Conservation (phyloP, 306 rosid species). For the Datisca glomerata region DNA sequence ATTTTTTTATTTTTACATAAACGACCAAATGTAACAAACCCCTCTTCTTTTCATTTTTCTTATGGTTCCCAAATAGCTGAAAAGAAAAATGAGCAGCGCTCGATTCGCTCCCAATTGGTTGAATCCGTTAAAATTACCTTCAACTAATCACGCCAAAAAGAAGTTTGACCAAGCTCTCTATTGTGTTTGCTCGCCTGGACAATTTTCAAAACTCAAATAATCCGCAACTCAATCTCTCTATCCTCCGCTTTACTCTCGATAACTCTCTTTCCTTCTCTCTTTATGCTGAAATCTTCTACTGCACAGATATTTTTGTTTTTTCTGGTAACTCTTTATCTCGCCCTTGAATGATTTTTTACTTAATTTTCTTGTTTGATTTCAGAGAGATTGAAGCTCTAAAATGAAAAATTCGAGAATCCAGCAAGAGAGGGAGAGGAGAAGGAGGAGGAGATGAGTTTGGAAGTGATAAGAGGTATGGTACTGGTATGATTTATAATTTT, state of each 20-base stretch:
- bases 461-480: too few relatives aligned
- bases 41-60: constrained; percentile 8
- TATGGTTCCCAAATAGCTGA: constrained; percentile 2
- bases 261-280: constrained; percentile 9
- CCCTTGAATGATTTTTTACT: too few relatives aligned
- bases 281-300: not conserved
- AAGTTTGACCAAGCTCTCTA: constrained; percentile 9
- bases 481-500: too few relatives aligned
- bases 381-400: too few relatives aligned
- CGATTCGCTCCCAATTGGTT: constrained; percentile 18
- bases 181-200: constrained; percentile 37
- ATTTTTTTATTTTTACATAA: too few relatives aligned
- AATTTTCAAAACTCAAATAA: constrained; percentile 31
- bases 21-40: too few relatives aligned
- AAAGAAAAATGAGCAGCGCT: constrained; percentile 23
- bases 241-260: constrained; percentile 90
- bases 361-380: too few relatives aligned
- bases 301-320: too few relatives aligned
- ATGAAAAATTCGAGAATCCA: too few relatives aligned
- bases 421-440: too few relatives aligned
- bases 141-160: constrained; percentile 20
- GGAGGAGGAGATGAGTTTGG: too few relatives aligned
- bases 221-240: constrained; percentile 65
- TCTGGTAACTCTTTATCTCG: too few relatives aligned
- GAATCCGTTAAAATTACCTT: constrained; percentile 14